Base-by-base conservation (phyloP, 2,329 filamentous ascomycete species). In the Elsinoe arachidis region DNA sequence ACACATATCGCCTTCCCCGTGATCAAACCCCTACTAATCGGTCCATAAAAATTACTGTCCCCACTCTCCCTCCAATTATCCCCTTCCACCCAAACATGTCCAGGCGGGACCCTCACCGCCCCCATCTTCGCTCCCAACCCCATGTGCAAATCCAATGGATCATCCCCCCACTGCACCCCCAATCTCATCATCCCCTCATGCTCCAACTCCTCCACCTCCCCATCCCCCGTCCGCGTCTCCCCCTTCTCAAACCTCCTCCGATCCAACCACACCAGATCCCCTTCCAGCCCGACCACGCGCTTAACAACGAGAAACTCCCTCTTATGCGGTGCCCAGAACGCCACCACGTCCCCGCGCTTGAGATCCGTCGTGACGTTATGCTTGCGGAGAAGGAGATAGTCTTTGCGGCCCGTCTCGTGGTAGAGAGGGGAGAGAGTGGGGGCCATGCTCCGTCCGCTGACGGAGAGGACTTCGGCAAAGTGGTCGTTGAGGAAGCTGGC, bases 11-110 rank as follows among this genome's bases (percentile, higher is more conserved):
- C 83, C 65, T 79, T 84, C 0, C 91, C 91, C 37, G 84, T 83
- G 35, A 97, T 80, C 61, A 97, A 69, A 56, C 81, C 82, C 62
- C 82, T 82, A 60, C 69, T 67, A 43, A 78, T 69, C 4, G 93
- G 90, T 1, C 93, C 93, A 70, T 95, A 96, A 11, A 83, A 83
- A 72, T 96, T 95, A 71, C 90, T 96, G 73, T 99, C 93, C 59
- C 85, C 70, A 57, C 83, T 89, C 65, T 81, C 81, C 53, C 80
- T 78, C 64, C 82, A 80, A 65, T 87, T 90, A 68, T 99, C 93
- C 1, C 93, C 93, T 69, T 97, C 92, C 1, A 99, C 83, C 93
- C 93, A 99, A 26, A 97, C 79, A 74, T 97, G 91, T 15, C 90
- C 90, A 61, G 79, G 79, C 4, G 91, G 92, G 19, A 99, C 81